phyloP scores from a whole-genome alignment of 257 asterid genomes.

The Parsonsia alboflavescens region DNA sequence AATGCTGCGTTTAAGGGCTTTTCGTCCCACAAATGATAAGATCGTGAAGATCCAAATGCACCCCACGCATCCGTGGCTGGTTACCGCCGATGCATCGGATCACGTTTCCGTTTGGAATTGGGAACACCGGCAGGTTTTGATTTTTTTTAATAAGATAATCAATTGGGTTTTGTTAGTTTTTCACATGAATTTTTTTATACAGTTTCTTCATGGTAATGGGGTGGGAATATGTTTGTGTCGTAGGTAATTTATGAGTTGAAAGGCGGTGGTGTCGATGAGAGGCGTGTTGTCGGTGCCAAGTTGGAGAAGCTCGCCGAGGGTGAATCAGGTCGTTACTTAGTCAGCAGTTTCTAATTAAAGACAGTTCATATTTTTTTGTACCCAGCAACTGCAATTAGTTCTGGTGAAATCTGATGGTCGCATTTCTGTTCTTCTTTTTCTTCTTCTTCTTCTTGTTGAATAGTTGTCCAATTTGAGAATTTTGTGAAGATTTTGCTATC shows the following conservation, averaged over 20 bases:
- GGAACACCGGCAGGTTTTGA: slow-evolving; percentile 91
- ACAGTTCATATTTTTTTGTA: not conserved
- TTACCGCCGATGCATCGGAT: slow-evolving; percentile 95
- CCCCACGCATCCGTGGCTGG: slow-evolving; percentile 99
- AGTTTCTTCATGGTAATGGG: not conserved
- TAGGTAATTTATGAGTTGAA: slow-evolving; percentile 95
- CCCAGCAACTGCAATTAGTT: not conserved
- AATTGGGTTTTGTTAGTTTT: slow-evolving; percentile 5
- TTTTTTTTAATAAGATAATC: not conserved
- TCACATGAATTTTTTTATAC: not conserved
- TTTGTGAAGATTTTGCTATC: not conserved
- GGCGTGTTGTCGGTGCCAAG: slow-evolving; percentile 98
- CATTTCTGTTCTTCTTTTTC: not conserved
- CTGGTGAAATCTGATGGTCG: not conserved
- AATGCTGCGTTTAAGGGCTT: slow-evolving; percentile 82
- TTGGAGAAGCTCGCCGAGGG: slow-evolving; percentile 98
- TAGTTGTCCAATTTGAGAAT: not conserved
- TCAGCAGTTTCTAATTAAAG: not conserved
- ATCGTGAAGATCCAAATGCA: slow-evolving; percentile 94
- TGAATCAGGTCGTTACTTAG: slow-evolving; percentile 51
- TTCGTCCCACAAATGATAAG: slow-evolving; percentile 94
- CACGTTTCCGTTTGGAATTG: slow-evolving; percentile 99
- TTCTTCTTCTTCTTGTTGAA: not conserved
- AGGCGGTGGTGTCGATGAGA: slow-evolving; percentile 97
- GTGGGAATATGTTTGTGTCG: not conserved